Base-by-base conservation (phyloP, 176 grass and related monocot species). In the Rhynchospora breviuscula region DNA sequence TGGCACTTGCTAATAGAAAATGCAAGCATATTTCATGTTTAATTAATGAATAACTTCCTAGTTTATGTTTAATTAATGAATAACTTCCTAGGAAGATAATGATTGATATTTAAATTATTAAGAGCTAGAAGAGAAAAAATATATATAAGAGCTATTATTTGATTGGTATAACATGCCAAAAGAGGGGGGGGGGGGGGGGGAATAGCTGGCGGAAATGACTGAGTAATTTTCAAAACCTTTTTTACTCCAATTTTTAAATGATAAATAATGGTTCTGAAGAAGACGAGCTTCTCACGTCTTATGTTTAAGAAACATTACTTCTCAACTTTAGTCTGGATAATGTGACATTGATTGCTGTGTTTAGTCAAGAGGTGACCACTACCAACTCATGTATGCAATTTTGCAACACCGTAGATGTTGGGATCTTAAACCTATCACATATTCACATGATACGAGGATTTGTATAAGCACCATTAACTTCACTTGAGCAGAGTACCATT, bases 271-370 rank as follows among this genome's bases (percentile, higher is more conserved):
- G 31, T 63, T 81, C 57, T 46, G 79, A 63, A 44, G 33, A 81
- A 63, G 79, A 63, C 53, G 58, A 63, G 59, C 40, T 63, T 15
- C 79, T 64, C 79, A 81, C 79, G 79, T 81, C 79, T 63, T 63
- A 54, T 81, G 43, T 63, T 81, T 81, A 21, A 63, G 21, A 78
- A 78, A 81, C 18, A 48, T 53, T 62, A 79, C n/a, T 79, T 79
- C 19, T 22, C 6, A 56, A 54, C 10, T 77, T 33, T 76, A 51
- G 22, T 76, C 11, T 33, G 13, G 12, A 56, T 77, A 56, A 77
- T 77, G 73, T 77, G 73, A 25, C 73, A 77, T 76, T 77, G 23
- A 56, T 52, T 77, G 73, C 49, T 81, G 79, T 81, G 79, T 23
- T 63, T 63, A 45, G 79, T 81, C 54, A 81, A 81, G 58, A 81